Conservation (phyloP, 139 green algal genomes). For the Pseudopediastrum boryanum region DNA sequence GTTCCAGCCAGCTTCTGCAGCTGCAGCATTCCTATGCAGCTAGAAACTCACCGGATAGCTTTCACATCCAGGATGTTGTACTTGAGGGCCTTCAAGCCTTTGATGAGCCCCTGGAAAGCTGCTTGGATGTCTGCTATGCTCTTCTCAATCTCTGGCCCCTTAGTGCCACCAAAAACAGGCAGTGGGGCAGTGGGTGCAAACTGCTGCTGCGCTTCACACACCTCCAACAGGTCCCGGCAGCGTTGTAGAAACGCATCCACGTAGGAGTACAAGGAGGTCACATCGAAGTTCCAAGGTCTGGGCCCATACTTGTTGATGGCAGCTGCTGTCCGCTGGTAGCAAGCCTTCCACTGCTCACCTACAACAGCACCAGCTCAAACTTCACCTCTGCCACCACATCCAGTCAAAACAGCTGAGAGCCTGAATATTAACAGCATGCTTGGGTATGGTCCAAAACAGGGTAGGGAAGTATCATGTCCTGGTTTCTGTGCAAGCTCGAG, state of each 20-base stretch:
- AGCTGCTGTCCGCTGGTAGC: conserved; percentile 66
- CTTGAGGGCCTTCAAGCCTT: conserved; percentile 51
- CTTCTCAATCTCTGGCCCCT: conserved; percentile 78
- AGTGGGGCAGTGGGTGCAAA: conserved; percentile 73
- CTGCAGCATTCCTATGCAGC: no score
- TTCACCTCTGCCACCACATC: no score
- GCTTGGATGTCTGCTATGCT: conserved; percentile 81
- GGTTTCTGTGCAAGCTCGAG: no score
- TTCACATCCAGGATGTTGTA: conserved; percentile 90
- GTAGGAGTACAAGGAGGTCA: conserved; percentile 80
- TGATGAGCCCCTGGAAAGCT: conserved; percentile 70
- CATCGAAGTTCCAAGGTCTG: conserved; percentile 74
- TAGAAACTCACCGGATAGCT: conserved; percentile 60
- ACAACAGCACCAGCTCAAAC: no score
- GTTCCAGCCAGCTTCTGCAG: no score
- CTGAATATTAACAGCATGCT: no score
- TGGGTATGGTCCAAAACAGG: no score
- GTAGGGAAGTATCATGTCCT: no score
- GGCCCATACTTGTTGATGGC: conserved; percentile 46
- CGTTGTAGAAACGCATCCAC: conserved; percentile 92
- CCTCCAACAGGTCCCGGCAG: conserved; percentile 88
- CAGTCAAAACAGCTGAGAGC: no score
- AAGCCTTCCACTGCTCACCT: conserved; percentile 75
- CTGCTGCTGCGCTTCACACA: conserved; percentile 88
- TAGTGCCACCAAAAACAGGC: conserved; percentile 81